A percentile compares a stretch with the other conserved stretches of the same genome.
Evolutionary conservation across 1,284 basidiomycete species (phyloP).

Genomic region (Ganoderma resinaceum): DNA sequence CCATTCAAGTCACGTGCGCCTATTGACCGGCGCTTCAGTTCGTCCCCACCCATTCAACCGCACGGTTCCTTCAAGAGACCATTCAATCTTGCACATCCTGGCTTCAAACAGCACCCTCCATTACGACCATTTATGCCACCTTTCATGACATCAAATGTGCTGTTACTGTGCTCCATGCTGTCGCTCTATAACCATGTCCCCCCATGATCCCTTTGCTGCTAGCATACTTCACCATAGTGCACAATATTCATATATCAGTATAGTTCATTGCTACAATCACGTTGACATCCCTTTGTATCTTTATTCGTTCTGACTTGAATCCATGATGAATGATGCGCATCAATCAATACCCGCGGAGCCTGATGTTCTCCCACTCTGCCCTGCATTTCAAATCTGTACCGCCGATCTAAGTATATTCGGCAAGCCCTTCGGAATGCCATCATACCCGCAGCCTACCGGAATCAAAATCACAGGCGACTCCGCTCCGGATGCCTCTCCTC

Average conservation of each 20-base stretch:
- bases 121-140: background rate
- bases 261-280: background rate
- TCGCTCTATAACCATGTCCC: background rate
- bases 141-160: background rate
- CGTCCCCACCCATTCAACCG: background rate
- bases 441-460: background rate
- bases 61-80: background rate
- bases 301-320: background rate
- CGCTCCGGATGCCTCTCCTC: conserved; percentile 33
- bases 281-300: background rate
- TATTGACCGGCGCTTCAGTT: conserved; percentile 4
- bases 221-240: background rate
- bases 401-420: no score
- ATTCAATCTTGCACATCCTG: background rate
- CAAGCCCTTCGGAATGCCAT: no score
- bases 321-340: background rate
- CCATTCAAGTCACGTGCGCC: conserved; percentile 9
- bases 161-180: background rate
- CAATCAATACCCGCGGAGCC: background rate
- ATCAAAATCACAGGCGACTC: conserved; percentile 19
- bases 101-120: background rate
- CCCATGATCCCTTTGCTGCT: background rate
- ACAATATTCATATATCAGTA: background rate
- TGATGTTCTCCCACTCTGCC: background rate
- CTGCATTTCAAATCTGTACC: background rate